Percentiles rank a stretch among this genome's conserved stretches.
phyloP scores from a whole-genome alignment of 192 early-diverging fungal genomes.

The Coemansia sp. region DNA sequence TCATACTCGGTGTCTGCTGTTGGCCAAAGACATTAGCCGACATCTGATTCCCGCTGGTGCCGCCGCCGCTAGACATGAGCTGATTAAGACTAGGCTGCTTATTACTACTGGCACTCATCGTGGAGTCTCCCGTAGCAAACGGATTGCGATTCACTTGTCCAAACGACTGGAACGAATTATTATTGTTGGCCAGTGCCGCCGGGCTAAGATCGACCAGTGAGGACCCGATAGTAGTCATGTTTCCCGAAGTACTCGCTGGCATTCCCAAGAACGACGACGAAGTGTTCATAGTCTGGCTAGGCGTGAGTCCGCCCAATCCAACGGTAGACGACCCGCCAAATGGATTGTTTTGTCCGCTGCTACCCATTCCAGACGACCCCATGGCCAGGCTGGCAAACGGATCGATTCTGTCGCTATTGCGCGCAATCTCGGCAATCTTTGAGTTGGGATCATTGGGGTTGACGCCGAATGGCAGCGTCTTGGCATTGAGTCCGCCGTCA shows the following conservation, averaged over 20 bases:
- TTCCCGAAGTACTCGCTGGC: conserved; percentile 9
- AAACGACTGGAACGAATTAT: conserved; percentile 36
- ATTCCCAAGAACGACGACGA: conserved; percentile 18
- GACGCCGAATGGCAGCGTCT: conserved; percentile 45
- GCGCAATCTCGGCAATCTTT: conserved; percentile 56
- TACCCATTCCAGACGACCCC: conserved; percentile 23
- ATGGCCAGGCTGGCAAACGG: conserved; percentile 60
- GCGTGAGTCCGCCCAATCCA: conserved; percentile 13
- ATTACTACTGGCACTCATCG: background rate
- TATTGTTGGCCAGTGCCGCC: conserved; percentile 22
- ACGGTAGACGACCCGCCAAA: conserved; percentile 25
- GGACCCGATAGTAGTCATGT: conserved; percentile 20
- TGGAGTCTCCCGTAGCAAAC: conserved; percentile 31
- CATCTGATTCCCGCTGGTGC: conserved; percentile 7
- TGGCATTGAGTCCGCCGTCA: conserved; percentile 52
- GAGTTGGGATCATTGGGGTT: conserved; percentile 48
- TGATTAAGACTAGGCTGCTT: conserved; percentile 49
- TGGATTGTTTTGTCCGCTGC: conserved; percentile 25
- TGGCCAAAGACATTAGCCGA: conserved; percentile 24
- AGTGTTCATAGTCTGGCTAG: conserved; percentile 11
- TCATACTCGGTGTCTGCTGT: conserved; percentile 23
- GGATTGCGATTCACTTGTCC: conserved; percentile 54
- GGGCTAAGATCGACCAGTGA: conserved; percentile 46
- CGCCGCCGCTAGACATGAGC: conserved; percentile 32
- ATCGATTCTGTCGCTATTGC: conserved; percentile 59